These are phyloP conservation scores for Drosera capensis DNA, from an alignment of 148 eudicot genomes.

Conservation along the genomic window DNA sequence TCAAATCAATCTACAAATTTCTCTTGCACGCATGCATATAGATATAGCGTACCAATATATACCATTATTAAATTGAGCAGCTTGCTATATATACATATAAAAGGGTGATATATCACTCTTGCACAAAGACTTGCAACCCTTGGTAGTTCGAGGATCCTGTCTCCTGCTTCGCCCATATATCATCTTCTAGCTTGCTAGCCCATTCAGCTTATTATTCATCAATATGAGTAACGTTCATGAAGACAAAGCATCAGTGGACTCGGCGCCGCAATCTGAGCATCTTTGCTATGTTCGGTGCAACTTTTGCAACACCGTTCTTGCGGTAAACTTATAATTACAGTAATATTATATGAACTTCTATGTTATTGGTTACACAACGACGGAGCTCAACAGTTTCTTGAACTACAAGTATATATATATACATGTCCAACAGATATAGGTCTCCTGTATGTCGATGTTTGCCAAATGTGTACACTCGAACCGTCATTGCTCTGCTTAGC, in stretches of 20 bases:
- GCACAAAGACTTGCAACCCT: too few relatives aligned
- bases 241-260: constrained; percentile 35
- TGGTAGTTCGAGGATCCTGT: too few relatives aligned
- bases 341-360: not conserved
- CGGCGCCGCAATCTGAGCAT: constrained; percentile 49
- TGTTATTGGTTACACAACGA: not conserved
- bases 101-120: too few relatives aligned
- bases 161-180: too few relatives aligned
- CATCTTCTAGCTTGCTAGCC: constrained; percentile 26
- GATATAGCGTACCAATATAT: too few relatives aligned
- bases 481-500: not conserved
- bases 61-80: too few relatives aligned
- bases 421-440: not conserved
- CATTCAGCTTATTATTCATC: constrained; percentile 6
- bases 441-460: not conserved
- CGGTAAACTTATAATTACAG: constrained; percentile 27
- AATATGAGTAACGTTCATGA: constrained; percentile 2
- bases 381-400: too few relatives aligned
- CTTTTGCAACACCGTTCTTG: constrained; percentile 81
- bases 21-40: too few relatives aligned
- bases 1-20: too few relatives aligned
- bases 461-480: not conserved
- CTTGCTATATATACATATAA: too few relatives aligned
- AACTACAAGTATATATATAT: too few relatives aligned
- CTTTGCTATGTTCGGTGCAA: constrained; percentile 86